Evolutionary conservation across 2,329 filamentous ascomycete genomes (phyloP), one percentile per base, ranked within the genome.

Genomic region (Beauveria rudraprayagi): DNA sequence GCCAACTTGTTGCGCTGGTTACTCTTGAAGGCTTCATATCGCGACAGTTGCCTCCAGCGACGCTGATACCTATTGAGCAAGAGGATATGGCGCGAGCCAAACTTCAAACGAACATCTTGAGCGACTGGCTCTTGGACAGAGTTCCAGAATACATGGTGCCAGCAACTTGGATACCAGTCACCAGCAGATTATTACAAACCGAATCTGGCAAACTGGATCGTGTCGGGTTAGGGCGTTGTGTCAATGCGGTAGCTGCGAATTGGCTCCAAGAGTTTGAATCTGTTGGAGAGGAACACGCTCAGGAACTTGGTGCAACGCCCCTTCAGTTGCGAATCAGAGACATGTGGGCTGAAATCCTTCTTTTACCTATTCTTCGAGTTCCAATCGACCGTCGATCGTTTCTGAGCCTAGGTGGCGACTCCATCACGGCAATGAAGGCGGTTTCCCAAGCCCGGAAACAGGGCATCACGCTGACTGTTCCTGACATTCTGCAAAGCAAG

Each of bases 61-160:
- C 44, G 16, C 41, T 61, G 51, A 48, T 24, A 10, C 40, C 28
- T n/a, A 17, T 26, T 34, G 50, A 58, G 34, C 47, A 63, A 47
- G 40, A 43, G 26, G 56, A 61, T 30, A 46, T 56, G 19, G 26
- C 56, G 17, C 37, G 48, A 30, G 48, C n/a, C 47, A 55, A 55
- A 22, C 37, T 55, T 9, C 37, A 43, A 55, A 55, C 37, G 14
- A 14, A 22, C 34, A 2, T 55, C 37, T 44, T 37, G 19, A 14
- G 16, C 52, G 52, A 55, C 26, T 37, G 52, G 52, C 48, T 63
- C 41, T 43, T 9, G 17, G 59, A 60, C 43, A 66, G 64, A 2
- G 67, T 79, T 5, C 72, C 77, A 0, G 65, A 67, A 2, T 69
- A 75, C 59, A 76, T 78, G 71, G 69, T 79, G n/a, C 78, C 78